Conservation (phyloP, 208 protist species). For the Phytomonas sp. region DNA sequence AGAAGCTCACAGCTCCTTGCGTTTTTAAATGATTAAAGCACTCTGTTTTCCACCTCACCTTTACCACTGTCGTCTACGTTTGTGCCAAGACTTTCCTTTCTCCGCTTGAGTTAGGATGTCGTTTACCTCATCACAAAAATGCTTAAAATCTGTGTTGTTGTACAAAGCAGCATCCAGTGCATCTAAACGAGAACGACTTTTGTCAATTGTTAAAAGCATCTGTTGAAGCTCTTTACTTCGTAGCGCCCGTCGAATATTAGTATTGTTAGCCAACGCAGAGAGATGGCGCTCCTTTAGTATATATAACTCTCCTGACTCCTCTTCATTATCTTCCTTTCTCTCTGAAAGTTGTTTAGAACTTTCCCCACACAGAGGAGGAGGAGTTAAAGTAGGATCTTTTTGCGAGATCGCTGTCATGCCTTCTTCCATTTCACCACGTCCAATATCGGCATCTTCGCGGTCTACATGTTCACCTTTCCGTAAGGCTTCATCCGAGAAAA, state of each 20-base stretch:
- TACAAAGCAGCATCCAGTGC: conserved; percentile 71
- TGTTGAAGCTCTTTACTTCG: conserved; percentile 42
- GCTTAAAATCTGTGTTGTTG: conserved; percentile 65
- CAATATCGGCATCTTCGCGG: no score
- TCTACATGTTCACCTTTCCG: no score
- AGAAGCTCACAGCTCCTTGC: conserved; percentile 5
- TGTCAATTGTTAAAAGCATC: conserved; percentile 54
- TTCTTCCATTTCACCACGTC: neutral
- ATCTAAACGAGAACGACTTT: conserved; percentile 58
- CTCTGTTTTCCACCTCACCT: neutral
- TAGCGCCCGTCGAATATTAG: conserved; percentile 37
- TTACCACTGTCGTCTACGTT: neutral
- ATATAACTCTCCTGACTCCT: conserved; percentile 22
- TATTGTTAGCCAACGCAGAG: conserved; percentile 33
- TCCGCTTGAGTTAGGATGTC: conserved; percentile 28
- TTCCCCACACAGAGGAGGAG: neutral
- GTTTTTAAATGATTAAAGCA: neutral
- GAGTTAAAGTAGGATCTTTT: neutral
- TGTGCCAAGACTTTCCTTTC: conserved; percentile 6
- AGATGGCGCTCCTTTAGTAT: conserved; percentile 65
- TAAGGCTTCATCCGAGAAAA: no score
- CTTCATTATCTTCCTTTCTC: conserved; percentile 12
- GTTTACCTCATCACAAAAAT: conserved; percentile 59
- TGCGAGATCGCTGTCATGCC: neutral
- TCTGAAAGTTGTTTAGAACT: neutral